These are phyloP conservation scores for Coelastrella sp. DNA, from an alignment of 139 green algal genomes.

Conservation along the genomic window DNA sequence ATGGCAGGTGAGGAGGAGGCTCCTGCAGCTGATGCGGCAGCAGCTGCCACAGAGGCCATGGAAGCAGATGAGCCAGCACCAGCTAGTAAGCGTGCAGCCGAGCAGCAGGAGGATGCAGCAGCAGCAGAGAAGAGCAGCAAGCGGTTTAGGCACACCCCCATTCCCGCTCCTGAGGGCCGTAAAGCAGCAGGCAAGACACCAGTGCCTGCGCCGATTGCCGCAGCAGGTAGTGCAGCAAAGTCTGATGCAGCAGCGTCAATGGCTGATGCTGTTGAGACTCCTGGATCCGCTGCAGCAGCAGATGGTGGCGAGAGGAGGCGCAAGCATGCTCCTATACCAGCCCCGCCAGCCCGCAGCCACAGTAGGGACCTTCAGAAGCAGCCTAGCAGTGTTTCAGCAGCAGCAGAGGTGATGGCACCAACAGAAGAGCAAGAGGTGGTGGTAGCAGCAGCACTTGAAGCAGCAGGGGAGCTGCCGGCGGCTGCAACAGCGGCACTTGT, in stretches of 20 bases:
- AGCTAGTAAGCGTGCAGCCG: neutral
- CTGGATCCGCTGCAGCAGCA: neutral
- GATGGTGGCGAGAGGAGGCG: slow-evolving; percentile 23
- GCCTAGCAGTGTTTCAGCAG: slow-evolving; percentile 1
- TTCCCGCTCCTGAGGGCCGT: slow-evolving; percentile 4
- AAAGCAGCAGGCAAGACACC: slow-evolving; percentile 1
- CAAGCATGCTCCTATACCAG: slow-evolving; percentile 45
- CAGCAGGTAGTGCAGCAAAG: neutral
- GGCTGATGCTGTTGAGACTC: neutral
- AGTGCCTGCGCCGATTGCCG: neutral
- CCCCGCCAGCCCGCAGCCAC: neutral
- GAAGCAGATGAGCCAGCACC: neutral
- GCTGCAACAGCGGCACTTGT: slow-evolving; percentile 24
- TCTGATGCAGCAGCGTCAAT: neutral
- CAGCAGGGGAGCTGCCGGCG: neutral
- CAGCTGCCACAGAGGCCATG: neutral
- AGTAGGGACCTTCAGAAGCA: slow-evolving; percentile 27
- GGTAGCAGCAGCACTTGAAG: slow-evolving; percentile 26
- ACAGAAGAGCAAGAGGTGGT: neutral
- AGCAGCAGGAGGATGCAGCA: neutral
- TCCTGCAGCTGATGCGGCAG: neutral
- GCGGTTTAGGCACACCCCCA: slow-evolving; percentile 5
- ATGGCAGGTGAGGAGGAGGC: neutral
- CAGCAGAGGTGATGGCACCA: neutral
- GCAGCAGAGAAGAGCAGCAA: slow-evolving; percentile 7